Percentiles rank a stretch among this genome's conserved stretches.
phyloP scores from a whole-genome alignment of 2,329 filamentous ascomycete genomes.

The Pestalotiopsis sp. region DNA sequence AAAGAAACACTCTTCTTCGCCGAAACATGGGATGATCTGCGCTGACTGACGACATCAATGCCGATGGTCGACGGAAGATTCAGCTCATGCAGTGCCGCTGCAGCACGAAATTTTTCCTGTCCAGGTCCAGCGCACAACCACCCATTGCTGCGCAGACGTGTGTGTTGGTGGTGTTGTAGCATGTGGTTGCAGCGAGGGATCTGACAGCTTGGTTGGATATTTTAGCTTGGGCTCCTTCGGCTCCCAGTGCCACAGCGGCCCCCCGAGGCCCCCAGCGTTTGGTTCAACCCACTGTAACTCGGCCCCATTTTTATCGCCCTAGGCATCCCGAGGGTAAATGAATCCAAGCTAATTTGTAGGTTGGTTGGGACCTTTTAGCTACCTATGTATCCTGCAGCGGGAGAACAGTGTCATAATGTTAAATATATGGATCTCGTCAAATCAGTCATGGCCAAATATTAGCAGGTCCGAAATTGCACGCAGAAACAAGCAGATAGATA shows the following conservation, averaged over 20 bases:
- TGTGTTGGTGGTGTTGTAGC: not conserved
- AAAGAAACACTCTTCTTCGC: not conserved
- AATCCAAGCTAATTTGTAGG: too few species aligned
- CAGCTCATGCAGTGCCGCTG: constrained; percentile 5
- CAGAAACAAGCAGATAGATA: too few species aligned
- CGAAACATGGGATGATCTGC: constrained; percentile 4
- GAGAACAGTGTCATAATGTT: too few species aligned
- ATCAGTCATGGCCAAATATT: too few species aligned
- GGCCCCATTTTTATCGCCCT: not conserved
- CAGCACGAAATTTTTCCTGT: not conserved
- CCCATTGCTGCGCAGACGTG: not conserved
- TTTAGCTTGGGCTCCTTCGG: not conserved
- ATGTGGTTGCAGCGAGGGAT: not conserved
- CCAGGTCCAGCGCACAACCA: not conserved
- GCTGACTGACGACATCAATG: not conserved
- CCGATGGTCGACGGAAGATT: not conserved
- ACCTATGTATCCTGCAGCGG: too few species aligned
- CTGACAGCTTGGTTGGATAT: not conserved
- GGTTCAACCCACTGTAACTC: not conserved
- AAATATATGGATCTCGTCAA: too few species aligned
- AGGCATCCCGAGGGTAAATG: too few species aligned
- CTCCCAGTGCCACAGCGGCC: not conserved
- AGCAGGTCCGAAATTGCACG: too few species aligned
- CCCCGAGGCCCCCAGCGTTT: not conserved
- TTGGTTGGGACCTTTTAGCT: too few species aligned